These are phyloP conservation scores for Vigna nakashimae DNA, from an alignment of 306 rosid genomes.

Conservation along the genomic window DNA sequence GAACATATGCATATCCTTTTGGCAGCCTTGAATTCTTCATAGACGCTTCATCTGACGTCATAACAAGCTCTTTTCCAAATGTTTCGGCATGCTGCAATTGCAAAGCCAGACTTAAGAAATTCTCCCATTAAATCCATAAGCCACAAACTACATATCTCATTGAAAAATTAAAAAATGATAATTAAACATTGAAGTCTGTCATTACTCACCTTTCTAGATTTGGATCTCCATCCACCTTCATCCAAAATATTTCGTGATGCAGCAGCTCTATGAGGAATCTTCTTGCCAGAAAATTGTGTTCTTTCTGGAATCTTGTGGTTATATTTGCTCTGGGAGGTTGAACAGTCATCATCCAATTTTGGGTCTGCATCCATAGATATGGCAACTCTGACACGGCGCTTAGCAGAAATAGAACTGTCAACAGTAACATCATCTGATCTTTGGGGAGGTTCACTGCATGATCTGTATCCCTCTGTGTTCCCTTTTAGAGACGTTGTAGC, in stretches of 20 bases:
- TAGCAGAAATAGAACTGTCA: conserved; percentile 80
- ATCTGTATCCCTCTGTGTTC: conserved; percentile 77
- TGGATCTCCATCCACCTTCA: conserved; percentile 78
- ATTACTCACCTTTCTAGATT: conserved; percentile 75
- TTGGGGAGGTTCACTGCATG: conserved; percentile 87
- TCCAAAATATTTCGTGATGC: conserved; percentile 59
- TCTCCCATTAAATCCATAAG: background rate
- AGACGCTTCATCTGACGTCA: conserved; percentile 98
- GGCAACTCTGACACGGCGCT: conserved; percentile 64
- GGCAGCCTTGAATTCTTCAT: conserved; percentile 90
- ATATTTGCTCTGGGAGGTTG: conserved; percentile 75
- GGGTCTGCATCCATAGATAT: conserved; percentile 71
- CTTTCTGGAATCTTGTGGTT: conserved; percentile 61
- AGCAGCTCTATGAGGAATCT: conserved; percentile 76
- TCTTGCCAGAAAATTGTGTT: conserved; percentile 83
- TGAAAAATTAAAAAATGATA: background rate
- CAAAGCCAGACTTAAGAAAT: conserved; percentile 46
- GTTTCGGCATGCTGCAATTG: conserved; percentile 74
- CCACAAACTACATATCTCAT: conserved; percentile 6
- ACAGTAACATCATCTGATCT: conserved; percentile 94
- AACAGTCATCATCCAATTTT: conserved; percentile 83
- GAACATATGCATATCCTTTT: conserved; percentile 95
- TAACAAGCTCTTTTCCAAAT: conserved; percentile 88
- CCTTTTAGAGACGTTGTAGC: conserved; percentile 96
- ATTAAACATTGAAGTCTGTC: background rate